Base-by-base conservation (phyloP, 176 grass and related monocot genomes). In the Carex scoparia region DNA sequence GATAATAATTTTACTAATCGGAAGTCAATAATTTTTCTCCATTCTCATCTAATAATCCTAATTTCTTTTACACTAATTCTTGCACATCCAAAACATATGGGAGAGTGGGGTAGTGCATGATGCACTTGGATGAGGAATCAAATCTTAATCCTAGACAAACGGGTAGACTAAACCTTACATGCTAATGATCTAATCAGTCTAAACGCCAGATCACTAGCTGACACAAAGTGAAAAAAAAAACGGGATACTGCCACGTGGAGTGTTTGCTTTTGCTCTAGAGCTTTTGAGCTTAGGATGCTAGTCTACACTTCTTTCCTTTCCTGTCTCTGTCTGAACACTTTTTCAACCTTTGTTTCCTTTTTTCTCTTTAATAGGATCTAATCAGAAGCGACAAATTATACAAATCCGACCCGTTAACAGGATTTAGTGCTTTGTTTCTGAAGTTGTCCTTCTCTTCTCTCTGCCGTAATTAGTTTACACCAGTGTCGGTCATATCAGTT, bases 281-380 rank as follows among this genome's bases (percentile, higher is more conserved):
- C 46, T 58, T 74, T 64, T 48, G 59, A 85, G 46, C 85, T 62
- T 87, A 87, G 85, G 77, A 87, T 87, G 23, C 85, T 78, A 70
- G 73, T 86, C 62, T 79, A 15, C 59, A 78, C 74, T 69, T 79
- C 59, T 46, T 8, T 46, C 7, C 44, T 66, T 81, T 57, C 62
- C 42, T 80, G 35, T 81, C 85, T 23, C 61, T 58, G 61, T 54
- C 61, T 31, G 12, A 49, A 37, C 60, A 85, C 84, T 79, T 65
- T 85, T 61, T 49, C 74, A 32, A 57, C 53, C 71, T 12, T 14
- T 1, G 10, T 31, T 76, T 54, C 13, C 48, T 51, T 85, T 81
- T 71, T 6, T 19, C n/a, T 69, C 57, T 71, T 58, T 61, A 38
- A 8, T 62, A 44, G 10, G 51, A 19, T 78, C 44, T 35, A 84